phyloP scores from a whole-genome alignment of 345 rosid genomes.

The Rhizophora mangle region DNA sequence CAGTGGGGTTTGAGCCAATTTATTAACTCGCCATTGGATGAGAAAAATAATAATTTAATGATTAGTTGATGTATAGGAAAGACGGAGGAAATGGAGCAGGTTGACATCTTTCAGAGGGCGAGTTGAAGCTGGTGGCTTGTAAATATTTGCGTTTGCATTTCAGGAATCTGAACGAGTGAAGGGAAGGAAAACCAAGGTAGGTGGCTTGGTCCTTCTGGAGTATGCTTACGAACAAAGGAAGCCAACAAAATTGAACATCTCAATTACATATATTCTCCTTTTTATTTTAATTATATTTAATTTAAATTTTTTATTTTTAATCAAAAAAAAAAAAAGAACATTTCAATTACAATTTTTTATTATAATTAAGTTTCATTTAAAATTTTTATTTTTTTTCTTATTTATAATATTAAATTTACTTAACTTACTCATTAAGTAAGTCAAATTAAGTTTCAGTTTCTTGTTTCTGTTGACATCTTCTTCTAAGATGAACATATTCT shows the following conservation, averaged over 20 bases:
- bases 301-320: too few species aligned
- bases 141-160: background rate
- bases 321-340: too few species aligned
- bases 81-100: background rate
- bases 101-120: slow-evolving; percentile 10
- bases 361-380: too few species aligned
- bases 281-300: background rate
- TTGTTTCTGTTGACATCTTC: too few species aligned
- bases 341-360: too few species aligned
- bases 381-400: too few species aligned
- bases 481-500: too few species aligned
- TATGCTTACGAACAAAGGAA: slow-evolving; percentile 18
- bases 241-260: background rate
- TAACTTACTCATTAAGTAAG: too few species aligned
- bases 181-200: background rate
- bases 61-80: slow-evolving; percentile 9
- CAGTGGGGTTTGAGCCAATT: background rate
- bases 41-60: background rate
- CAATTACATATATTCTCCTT: too few species aligned
- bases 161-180: slow-evolving; percentile 6
- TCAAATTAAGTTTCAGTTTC: too few species aligned
- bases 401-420: too few species aligned
- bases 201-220: background rate
- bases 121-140: slow-evolving; percentile 1
- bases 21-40: background rate